Evolutionary conservation across 2,329 filamentous ascomycete species (phyloP).

Genomic region (Cadophora gregata): DNA sequence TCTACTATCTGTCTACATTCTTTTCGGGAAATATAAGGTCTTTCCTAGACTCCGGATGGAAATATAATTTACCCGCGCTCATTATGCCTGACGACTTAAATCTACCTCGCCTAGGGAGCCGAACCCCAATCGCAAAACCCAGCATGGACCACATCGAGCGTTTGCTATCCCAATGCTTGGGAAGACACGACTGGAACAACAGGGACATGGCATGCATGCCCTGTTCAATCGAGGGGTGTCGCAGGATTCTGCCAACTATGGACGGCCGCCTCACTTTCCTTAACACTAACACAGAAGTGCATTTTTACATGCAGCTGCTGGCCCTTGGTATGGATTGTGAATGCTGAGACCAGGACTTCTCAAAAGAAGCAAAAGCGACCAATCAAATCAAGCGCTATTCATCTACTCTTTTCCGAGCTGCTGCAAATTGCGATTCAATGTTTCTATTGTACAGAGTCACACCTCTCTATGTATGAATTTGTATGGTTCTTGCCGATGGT

Average conservation of each 20-base stretch:
- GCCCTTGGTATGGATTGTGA: not conserved
- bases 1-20: too few species aligned
- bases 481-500: not conserved
- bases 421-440: not conserved
- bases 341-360: not conserved
- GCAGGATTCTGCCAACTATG: not conserved
- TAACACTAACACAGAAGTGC: slow-evolving; percentile 4
- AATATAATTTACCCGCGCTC: too few species aligned
- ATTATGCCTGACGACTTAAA: too few species aligned
- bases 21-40: too few species aligned
- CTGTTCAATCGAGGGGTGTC: not conserved
- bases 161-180: not conserved
- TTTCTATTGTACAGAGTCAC: too few species aligned
- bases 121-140: not conserved
- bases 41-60: too few species aligned
- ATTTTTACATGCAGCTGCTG: not conserved
- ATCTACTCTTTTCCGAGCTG: not conserved
- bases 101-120: not conserved
- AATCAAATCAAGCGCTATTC: not conserved
- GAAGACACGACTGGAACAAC: not conserved
- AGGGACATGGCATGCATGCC: not conserved
- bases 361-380: not conserved
- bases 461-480: too few species aligned
- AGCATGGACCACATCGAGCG: slow-evolving; percentile 10
- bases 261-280: not conserved